Evolutionary conservation across 345 rosid genomes (phyloP), one percentile per base, ranked within the genome.

Genomic region (Hibiscus mutabilis): DNA sequence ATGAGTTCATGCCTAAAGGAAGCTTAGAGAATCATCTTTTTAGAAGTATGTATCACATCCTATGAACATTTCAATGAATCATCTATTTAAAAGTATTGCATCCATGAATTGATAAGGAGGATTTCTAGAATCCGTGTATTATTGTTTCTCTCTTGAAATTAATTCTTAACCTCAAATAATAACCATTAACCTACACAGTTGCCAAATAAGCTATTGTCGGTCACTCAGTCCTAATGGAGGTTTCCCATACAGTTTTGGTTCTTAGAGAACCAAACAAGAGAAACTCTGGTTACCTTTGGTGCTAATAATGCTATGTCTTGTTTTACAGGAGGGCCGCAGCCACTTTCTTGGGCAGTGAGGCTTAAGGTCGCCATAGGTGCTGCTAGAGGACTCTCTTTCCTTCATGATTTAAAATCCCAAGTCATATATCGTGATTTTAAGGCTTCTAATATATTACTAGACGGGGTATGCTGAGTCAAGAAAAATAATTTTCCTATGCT

Each of bases 1-100:
- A 94, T 29, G 97, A 94, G 76, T 94, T 91, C 80, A 86, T 94
- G 97, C 92, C 97, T 9, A 91, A 91, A 79, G 98, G 98, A 74
- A 91, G 98, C 82, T 81, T 94, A 68, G 98, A 94, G 87, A 94
- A 94, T 72, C 84, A 77, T 68, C 81, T 92, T 52, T 87, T 83
- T 25, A 77, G 79, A 82, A 80, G 91, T 88, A 86, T 83, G 89
- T 81, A 66, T 63, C 33, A 55, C 69, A 19, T 67, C 68, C 71
- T 18, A 61, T 11, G 24, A 42, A 11, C 22, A 14, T 67, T 46
- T 59, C 13, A 46, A 62, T 12, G 58, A 71, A 60, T 40, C 33
- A 57, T 70, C 24, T 40, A 37, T 56, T 69, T 57, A 22, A 56
- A 40, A 37, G 21, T 37, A 22, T 25, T 25, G 44, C 0, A 12